A percentile compares a stretch with the other conserved stretches of the same genome.
Evolutionary conservation across 2,329 filamentous ascomycete species (phyloP).

Genomic region (Talaromyces rugulosus): DNA sequence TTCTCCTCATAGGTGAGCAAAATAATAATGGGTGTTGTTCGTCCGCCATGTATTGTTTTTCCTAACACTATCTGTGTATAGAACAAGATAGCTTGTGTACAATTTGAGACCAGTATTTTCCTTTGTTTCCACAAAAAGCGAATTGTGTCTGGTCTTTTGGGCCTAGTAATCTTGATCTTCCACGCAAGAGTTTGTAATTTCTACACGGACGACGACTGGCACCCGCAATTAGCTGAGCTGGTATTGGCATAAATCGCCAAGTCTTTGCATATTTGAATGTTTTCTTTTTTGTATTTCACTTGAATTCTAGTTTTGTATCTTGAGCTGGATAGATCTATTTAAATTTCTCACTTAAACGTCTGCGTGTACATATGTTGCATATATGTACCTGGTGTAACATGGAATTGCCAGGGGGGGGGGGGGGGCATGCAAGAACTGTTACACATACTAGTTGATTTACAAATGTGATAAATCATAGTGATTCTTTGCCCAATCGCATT

Average conservation of each 20-base stretch:
- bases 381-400: too few species aligned
- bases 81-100: slow-evolving; percentile 43
- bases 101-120: slow-evolving; percentile 42
- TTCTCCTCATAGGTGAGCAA: slow-evolving; percentile 54
- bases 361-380: too few species aligned
- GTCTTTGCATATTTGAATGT: background rate
- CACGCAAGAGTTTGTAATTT: background rate
- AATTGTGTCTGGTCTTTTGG: background rate
- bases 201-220: background rate
- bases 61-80: slow-evolving; percentile 33
- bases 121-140: slow-evolving; percentile 19
- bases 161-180: background rate
- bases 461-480: background rate
- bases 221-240: background rate
- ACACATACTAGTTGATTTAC: background rate
- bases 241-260: background rate
- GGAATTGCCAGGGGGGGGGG: too few species aligned
- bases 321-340: background rate
- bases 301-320: background rate
- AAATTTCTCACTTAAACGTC: background rate
- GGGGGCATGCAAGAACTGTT: background rate
- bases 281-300: background rate
- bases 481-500: background rate
- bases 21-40: slow-evolving; percentile 18
- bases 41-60: slow-evolving; percentile 32